Conservation (phyloP, 164 flowering plant genomes). For the grape (Vitis vinifera) region DNA sequence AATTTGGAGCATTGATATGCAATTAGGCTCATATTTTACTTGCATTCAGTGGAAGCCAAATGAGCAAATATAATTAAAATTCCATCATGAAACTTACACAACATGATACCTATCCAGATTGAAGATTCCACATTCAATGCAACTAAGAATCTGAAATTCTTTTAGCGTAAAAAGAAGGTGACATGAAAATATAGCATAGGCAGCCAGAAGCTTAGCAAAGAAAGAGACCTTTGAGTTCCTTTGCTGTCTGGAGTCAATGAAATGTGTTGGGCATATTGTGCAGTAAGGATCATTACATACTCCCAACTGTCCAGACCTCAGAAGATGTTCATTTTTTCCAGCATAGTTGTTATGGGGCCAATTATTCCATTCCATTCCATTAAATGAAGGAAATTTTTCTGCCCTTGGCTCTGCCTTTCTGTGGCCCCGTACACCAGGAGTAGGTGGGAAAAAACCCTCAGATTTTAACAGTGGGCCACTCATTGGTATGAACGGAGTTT, state of each 20-base stretch:
- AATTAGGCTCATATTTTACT: too few relatives aligned
- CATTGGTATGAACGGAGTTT: slow-evolving; percentile 47
- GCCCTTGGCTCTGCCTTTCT: slow-evolving; percentile 22
- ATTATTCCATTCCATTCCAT: slow-evolving; percentile 28
- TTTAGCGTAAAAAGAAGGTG: background rate
- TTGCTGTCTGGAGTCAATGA: slow-evolving; percentile 27
- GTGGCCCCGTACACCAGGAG: slow-evolving; percentile 14
- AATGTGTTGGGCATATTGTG: slow-evolving; percentile 77
- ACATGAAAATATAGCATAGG: too few relatives aligned
- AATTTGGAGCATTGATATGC: too few relatives aligned
- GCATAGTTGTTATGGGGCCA: slow-evolving; percentile 30
- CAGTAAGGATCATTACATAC: slow-evolving; percentile 91
- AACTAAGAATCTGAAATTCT: background rate
- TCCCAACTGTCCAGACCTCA: slow-evolving; percentile 83
- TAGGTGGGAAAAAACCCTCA: slow-evolving; percentile 24
- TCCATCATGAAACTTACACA: background rate
- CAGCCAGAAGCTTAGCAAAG: slow-evolving; percentile 20
- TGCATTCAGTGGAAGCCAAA: too few relatives aligned
- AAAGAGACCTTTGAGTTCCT: slow-evolving; percentile 21
- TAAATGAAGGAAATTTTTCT: slow-evolving; percentile 43
- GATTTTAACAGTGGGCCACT: slow-evolving; percentile 57
- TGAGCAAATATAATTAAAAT: too few relatives aligned
- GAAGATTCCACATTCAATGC: too few relatives aligned
- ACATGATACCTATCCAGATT: background rate
- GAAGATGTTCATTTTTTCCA: slow-evolving; percentile 63